These are phyloP conservation scores for Aspergillus texensis DNA, from an alignment of 2,329 filamentous ascomycete species.

Conservation along the genomic window DNA sequence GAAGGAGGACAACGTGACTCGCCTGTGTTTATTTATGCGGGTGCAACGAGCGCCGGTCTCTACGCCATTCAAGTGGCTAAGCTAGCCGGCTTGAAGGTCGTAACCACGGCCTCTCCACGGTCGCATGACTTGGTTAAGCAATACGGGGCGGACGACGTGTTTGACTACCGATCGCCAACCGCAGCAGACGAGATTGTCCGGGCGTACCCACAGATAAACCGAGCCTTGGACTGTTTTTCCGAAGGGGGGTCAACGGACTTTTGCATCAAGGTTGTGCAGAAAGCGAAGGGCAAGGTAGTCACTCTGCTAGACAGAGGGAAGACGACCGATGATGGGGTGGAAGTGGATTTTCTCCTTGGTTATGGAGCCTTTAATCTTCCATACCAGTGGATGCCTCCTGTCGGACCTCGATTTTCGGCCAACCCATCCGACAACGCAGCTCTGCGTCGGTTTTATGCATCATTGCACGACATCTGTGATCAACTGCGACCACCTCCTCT, in stretches of 20 bases:
- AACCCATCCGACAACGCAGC: background rate
- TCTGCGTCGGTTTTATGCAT: background rate
- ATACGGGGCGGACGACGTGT: slow-evolving; percentile 12
- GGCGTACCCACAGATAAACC: background rate
- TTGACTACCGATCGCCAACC: background rate
- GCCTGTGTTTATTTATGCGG: slow-evolving; percentile 12
- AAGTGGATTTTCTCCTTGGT: background rate
- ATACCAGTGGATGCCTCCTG: background rate
- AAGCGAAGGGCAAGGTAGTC: background rate
- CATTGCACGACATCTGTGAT: background rate
- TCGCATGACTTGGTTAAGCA: slow-evolving; percentile 14
- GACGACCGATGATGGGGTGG: background rate
- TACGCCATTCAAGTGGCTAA: slow-evolving; percentile 16
- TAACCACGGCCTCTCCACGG: slow-evolving; percentile 14
- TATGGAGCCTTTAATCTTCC: background rate
- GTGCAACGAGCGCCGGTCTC: slow-evolving; percentile 12
- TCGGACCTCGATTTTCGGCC: background rate
- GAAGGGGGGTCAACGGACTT: background rate
- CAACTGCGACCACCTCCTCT: background rate
- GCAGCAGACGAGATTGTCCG: background rate
- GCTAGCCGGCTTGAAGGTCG: slow-evolving; percentile 11
- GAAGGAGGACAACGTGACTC: background rate
- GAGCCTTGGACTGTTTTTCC: background rate
- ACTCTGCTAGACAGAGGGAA: background rate
- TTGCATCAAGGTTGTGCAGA: background rate